These are phyloP conservation scores for Biscutella laevigata DNA, from an alignment of 441 rosid species.

Conservation along the genomic window DNA sequence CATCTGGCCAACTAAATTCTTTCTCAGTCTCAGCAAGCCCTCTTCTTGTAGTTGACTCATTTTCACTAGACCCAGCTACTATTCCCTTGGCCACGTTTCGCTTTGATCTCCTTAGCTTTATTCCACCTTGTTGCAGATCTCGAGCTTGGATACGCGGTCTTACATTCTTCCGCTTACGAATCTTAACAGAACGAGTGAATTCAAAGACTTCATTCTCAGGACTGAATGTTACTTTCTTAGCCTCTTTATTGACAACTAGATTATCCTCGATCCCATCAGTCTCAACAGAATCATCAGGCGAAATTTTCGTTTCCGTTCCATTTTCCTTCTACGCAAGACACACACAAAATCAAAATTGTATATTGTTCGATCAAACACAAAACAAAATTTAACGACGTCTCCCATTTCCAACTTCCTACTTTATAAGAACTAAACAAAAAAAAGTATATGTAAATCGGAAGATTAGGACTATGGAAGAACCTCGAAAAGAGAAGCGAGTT, in stretches of 20 bases:
- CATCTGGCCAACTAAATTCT: background rate
- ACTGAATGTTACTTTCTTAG: slow-evolving; percentile 56
- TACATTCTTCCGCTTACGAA: background rate
- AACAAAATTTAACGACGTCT: no score
- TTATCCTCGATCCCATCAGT: background rate
- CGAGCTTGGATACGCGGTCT: background rate
- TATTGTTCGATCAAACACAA: no score
- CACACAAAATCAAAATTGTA: no score
- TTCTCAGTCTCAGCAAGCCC: no score
- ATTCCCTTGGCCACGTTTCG: slow-evolving; percentile 2
- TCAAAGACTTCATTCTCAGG: slow-evolving; percentile 39
- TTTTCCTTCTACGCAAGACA: slow-evolving; percentile 1
- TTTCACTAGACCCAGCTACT: background rate
- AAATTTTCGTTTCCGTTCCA: slow-evolving; percentile 12
- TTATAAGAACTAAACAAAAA: no score
- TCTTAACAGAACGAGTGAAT: slow-evolving; percentile 23
- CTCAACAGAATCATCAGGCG: slow-evolving; percentile 13
- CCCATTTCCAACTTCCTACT: no score
- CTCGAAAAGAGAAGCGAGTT: slow-evolving; percentile 33
- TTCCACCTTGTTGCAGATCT: background rate
- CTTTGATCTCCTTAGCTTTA: slow-evolving; percentile 17
- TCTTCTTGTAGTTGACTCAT: slow-evolving; percentile 15
- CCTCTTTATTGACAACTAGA: background rate
- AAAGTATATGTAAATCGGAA: no score
- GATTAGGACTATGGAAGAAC: slow-evolving; percentile 12